Evolutionary conservation across 2,329 filamentous ascomycete species (phyloP).

Genomic region (Penicillium brevicompactum): DNA sequence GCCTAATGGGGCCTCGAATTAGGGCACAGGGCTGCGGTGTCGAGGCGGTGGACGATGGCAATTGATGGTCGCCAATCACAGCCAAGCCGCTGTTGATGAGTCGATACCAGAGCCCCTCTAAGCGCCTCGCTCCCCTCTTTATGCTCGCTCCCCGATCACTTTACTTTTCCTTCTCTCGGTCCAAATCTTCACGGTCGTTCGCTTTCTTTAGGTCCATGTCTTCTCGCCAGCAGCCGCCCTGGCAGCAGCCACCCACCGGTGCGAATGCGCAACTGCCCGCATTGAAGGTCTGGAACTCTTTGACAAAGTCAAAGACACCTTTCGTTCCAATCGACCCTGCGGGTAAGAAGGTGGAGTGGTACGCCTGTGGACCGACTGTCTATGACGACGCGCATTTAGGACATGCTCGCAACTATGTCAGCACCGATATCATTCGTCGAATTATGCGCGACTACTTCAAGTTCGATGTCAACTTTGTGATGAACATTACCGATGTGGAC

Average conservation of each 20-base stretch:
- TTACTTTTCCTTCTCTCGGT: slow-evolving; percentile 11
- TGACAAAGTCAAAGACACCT: slow-evolving; percentile 72
- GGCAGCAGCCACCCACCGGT: slow-evolving; percentile 42
- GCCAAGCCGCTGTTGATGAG: slow-evolving; percentile 19
- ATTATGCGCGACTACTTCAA: slow-evolving; percentile 82
- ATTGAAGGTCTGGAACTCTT: slow-evolving; percentile 77
- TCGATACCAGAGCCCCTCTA: slow-evolving; percentile 26
- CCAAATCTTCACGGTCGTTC: slow-evolving; percentile 14
- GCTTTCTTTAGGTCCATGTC: slow-evolving; percentile 29
- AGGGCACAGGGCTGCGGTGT: slow-evolving; percentile 26
- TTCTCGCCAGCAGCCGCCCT: slow-evolving; percentile 48
- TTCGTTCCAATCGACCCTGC: slow-evolving; percentile 73
- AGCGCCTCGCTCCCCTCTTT: slow-evolving; percentile 20
- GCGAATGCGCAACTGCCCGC: slow-evolving; percentile 48
- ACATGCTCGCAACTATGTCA: slow-evolving; percentile 88
- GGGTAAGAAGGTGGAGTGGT: slow-evolving; percentile 75
- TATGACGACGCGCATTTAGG: slow-evolving; percentile 82
- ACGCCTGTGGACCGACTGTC: slow-evolving; percentile 84
- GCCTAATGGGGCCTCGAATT: slow-evolving; percentile 18
- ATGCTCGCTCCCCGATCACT: slow-evolving; percentile 28
- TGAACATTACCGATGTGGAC: slow-evolving; percentile 89
- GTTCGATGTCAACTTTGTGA: slow-evolving; percentile 81
- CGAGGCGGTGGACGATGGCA: background rate
- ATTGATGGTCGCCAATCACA: slow-evolving; percentile 21
- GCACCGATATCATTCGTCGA: slow-evolving; percentile 82